A percentile compares a stretch with the other conserved stretches of the same genome.
phyloP scores from a whole-genome alignment of 2,329 filamentous ascomycete species.

The Ascochyta koolunga region DNA sequence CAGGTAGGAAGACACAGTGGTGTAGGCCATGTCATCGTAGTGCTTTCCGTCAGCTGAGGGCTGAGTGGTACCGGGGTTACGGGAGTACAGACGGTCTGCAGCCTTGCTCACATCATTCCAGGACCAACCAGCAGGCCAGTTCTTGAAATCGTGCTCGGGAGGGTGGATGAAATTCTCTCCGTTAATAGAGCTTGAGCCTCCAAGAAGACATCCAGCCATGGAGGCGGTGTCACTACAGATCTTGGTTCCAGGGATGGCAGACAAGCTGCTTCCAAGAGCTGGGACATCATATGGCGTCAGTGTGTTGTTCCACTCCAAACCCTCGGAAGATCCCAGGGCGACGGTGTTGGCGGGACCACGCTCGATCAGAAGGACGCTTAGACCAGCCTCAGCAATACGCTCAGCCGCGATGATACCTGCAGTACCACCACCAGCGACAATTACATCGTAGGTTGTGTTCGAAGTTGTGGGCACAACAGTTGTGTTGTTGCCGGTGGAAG shows the following conservation, averaged over 20 bases:
- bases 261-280: conserved; percentile 14
- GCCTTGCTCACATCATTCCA: conserved; percentile 26
- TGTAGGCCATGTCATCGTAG: conserved; percentile 29
- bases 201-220: conserved; percentile 30
- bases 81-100: conserved; percentile 28
- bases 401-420: conserved; percentile 18
- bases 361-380: conserved; percentile 16
- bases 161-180: conserved; percentile 59
- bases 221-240: conserved; percentile 18
- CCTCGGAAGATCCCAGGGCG: conserved; percentile 7
- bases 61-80: conserved; percentile 31
- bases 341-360: conserved; percentile 16
- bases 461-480: conserved; percentile 32
- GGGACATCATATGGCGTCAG: conserved; percentile 14
- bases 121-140: conserved; percentile 31
- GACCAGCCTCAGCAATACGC: conserved; percentile 14
- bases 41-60: conserved; percentile 27
- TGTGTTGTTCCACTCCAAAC: conserved; percentile 14
- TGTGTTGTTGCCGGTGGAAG: conserved; percentile 14
- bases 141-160: conserved; percentile 49
- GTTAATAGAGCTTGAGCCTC: conserved; percentile 55
- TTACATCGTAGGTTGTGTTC: conserved; percentile 17
- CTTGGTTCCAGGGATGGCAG: conserved; percentile 14
- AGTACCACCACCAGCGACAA: conserved; percentile 17
- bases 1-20: conserved; percentile 27